Base-by-base conservation (phyloP, 306 rosid species). In the Quercus parvula region DNA sequence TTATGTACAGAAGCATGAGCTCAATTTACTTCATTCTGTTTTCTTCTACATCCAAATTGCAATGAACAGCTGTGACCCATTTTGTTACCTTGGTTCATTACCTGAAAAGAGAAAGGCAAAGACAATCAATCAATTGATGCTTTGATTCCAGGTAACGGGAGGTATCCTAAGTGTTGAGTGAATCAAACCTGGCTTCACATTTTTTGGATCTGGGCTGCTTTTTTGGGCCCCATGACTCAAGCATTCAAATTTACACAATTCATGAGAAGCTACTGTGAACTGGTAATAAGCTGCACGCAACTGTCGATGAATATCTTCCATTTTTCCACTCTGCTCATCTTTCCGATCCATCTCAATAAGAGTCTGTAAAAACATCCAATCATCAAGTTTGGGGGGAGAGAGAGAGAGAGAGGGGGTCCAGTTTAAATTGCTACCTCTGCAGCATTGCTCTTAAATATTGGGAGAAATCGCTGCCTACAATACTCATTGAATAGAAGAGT, bases 391-490 rank as follows among this genome's bases (percentile, higher is more conserved):
- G 67, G 14, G 62, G 74, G 56, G 41, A 18, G 59, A 20, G 57
- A 46, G 68, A 63, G 69, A 62, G 75, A 72, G 62, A 56, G 22
- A 31, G 46, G 24, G 70, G 33, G 74, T 31, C 22, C 74, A 66
- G 74, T 62, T 74, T 56, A 77, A 71, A 75, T 38, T 22, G 28
- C 75, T 86, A 95, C 99, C 98, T 95, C 97, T 25, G 96, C 90
- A 73, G 90, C 89, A 9, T 78, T 76, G 81, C 49, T 86, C 76
- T 19, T 79, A 73, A 93, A 91, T 79, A 88, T 74, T 0, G 98
- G 99, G 33, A 76, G 90, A 85, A 95, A 95, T 73, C 98, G 88
- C 87, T 90, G 90, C 83, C 93, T 84, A 77, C 97, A 91, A 66
- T 90, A 95, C 86, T 83, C 93, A 59, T 95, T 76, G 84, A 95